Evolutionary conservation across 108 stramenopile genomes (phyloP), one percentile per base, ranked within the genome.

Genomic region (Nitzschia palea): DNA sequence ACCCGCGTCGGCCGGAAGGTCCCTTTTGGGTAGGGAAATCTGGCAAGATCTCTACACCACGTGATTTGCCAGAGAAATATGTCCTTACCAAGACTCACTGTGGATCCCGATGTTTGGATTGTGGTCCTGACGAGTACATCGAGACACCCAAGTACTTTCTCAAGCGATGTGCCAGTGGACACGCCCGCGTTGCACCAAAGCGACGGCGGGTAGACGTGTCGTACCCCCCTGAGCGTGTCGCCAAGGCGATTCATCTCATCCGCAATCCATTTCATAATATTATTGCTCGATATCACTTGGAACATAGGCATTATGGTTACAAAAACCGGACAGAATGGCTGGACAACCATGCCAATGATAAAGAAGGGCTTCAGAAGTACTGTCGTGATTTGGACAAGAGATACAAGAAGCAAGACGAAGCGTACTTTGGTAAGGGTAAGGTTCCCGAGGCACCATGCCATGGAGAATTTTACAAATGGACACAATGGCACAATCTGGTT

Each of bases 61-160:
- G 74, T 0, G 45, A 34, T 1, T 56, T 85, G 37, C 80, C 80
- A 15, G 60, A 73, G 29, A 59, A 76, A 6, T 88, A 70, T 22
- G 86, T 92, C 15, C 65, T 92, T 2, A 87, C 86, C 23, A 94
- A 94, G 56, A 94, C 89, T 5, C 93, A 94, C 67, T 90, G 89
- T 56, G 89, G 93, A 8, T 70, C 74, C 3, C 77, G 81, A 5
- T 89, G 87, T 56, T 44, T 74, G 10, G 44, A 74, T 36, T 89
- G 88, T 66, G 81, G 74, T 20, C 84, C 86, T 3, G 28, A 64
- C 10, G 62, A 59, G 22, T 93, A 93, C 67, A 37, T 89, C 23
- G 84, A 82, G 45, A 81, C 71, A 3, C n/a, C 70, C 9, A 34
- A 71, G 29, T 32, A 37, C 0, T 89, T 85, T 67, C 51, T 78